Evolutionary conservation across 495 filamentous ascomycete species (phyloP).

Genomic region (Aspergillus bridgeri): DNA sequence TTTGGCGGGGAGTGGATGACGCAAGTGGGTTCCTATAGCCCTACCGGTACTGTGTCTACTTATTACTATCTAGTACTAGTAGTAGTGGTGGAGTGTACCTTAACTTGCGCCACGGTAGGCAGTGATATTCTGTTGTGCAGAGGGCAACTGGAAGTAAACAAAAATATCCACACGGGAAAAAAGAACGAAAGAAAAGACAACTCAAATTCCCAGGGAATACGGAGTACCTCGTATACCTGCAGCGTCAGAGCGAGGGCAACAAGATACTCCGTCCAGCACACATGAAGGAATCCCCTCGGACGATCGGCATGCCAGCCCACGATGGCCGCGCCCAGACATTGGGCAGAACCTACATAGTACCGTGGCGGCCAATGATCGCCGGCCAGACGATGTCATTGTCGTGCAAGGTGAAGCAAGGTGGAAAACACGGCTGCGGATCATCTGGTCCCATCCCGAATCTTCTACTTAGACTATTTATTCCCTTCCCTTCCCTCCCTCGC

Average conservation of each 20-base stretch:
- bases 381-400: slow-evolving; percentile 10
- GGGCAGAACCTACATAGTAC: slow-evolving; percentile 4
- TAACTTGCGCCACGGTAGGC: not conserved
- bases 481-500: not conserved
- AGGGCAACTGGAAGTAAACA: too few relatives aligned
- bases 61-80: slow-evolving; percentile 1
- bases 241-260: too few relatives aligned
- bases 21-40: not conserved
- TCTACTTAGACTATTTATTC: slow-evolving; percentile 1
- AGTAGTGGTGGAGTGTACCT: not conserved
- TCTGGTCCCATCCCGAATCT: not conserved
- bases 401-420: slow-evolving; percentile 1
- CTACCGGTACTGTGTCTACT: not conserved
- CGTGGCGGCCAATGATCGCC: slow-evolving; percentile 3
- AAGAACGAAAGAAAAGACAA: not conserved
- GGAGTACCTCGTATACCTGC: not conserved
- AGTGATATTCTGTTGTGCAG: not conserved
- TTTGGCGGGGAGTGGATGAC: not conserved
- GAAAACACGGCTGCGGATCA: slow-evolving; percentile 6
- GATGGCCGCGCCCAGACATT: not conserved
- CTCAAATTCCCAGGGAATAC: not conserved
- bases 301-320: too few relatives aligned
- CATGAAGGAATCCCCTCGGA: too few relatives aligned
- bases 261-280: not conserved
- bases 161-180: not conserved